Evolutionary conservation across 2,329 filamentous ascomycete genomes (phyloP).

Genomic region (Verticillium albo-atrum): DNA sequence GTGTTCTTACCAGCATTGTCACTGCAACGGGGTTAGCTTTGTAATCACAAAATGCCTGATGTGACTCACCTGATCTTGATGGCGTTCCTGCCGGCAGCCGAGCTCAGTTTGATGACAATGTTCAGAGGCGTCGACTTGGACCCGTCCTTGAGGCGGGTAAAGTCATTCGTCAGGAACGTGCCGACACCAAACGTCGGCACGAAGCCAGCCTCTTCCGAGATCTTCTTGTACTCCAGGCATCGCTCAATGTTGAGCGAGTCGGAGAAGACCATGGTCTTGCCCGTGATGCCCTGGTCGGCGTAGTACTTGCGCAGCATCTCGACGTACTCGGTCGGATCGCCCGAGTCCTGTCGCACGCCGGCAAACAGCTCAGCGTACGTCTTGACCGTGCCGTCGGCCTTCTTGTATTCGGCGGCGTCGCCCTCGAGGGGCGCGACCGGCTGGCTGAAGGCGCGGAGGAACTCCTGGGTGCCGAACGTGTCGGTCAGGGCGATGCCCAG

Average conservation of each 20-base stretch:
- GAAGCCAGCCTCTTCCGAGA: constrained; percentile 77
- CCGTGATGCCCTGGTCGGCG: constrained; percentile 66
- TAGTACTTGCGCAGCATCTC: constrained; percentile 79
- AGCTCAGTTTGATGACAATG: constrained; percentile 95
- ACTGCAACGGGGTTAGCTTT: constrained; percentile 42
- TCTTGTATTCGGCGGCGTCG: constrained; percentile 33
- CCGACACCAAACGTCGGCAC: constrained; percentile 89
- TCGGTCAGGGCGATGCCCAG: constrained; percentile 89
- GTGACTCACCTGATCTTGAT: constrained; percentile 71
- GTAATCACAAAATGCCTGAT: constrained; percentile 31
- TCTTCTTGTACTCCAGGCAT: constrained; percentile 83
- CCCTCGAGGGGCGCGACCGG: constrained; percentile 45
- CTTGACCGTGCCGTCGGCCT: constrained; percentile 34
- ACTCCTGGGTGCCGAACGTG: constrained; percentile 89
- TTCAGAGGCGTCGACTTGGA: constrained; percentile 89
- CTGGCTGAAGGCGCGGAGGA: constrained; percentile 77
- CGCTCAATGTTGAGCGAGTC: constrained; percentile 90
- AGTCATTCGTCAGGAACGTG: constrained; percentile 95
- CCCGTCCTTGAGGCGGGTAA: constrained; percentile 63
- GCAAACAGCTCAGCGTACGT: constrained; percentile 80
- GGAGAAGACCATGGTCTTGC: constrained; percentile 84
- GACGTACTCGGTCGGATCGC: constrained; percentile 76
- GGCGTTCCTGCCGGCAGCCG: constrained; percentile 73
- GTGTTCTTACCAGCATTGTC: constrained; percentile 94
- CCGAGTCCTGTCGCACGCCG: constrained; percentile 86